Conservation (phyloP, 257 asterid genomes). For the Jacaranda mimosifolia region DNA sequence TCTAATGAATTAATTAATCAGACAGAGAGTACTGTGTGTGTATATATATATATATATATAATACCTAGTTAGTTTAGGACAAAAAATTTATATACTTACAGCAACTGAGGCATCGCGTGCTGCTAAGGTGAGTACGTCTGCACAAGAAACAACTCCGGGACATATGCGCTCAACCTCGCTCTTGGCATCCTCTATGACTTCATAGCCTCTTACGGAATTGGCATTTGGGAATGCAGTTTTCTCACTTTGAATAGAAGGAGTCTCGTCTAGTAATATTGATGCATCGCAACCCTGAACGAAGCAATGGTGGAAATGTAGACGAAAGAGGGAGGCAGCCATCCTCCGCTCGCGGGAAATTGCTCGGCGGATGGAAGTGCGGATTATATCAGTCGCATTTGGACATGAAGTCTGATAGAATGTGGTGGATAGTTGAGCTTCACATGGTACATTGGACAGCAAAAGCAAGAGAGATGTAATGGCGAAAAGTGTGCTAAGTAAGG, state of each 20-base stretch:
- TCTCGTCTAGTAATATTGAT: constrained; percentile 38
- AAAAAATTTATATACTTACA: neutral
- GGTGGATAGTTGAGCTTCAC: constrained; percentile 36
- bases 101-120: constrained; percentile 14
- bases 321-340: constrained; percentile 36
- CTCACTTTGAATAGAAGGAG: constrained; percentile 32
- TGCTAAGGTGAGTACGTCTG: constrained; percentile 33
- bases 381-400: constrained; percentile 28
- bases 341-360: constrained; percentile 29
- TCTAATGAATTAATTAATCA: neutral
- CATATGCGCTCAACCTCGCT: constrained; percentile 28
- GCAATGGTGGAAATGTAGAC: constrained; percentile 41
- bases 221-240: constrained; percentile 28
- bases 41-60: no score
- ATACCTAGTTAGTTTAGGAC: neutral
- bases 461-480: neutral
- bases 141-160: constrained; percentile 39
- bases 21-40: no score
- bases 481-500: neutral
- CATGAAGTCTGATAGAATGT: constrained; percentile 26
- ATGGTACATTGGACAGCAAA: constrained; percentile 4
- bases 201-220: constrained; percentile 33
- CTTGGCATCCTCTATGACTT: constrained; percentile 35
- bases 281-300: constrained; percentile 39
- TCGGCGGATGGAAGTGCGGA: constrained; percentile 22